phyloP scores from a whole-genome alignment of 2,329 filamentous ascomycete genomes.

The Metarhizium album region DNA sequence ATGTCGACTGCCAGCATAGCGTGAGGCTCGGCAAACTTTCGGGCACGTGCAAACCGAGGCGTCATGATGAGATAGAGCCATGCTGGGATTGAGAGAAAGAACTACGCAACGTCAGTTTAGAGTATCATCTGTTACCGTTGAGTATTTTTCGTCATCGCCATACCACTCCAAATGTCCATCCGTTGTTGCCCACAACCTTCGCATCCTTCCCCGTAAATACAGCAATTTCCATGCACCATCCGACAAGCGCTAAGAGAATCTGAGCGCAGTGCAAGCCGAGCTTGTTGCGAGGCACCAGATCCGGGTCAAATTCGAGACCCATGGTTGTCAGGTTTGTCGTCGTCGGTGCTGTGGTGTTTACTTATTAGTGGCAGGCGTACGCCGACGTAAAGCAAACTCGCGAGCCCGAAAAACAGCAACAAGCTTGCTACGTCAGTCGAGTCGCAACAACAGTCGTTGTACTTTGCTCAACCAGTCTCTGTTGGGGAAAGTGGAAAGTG shows the following conservation, averaged over 20 bases:
- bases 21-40: constrained; percentile 50
- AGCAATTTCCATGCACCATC: constrained; percentile 49
- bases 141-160: constrained; percentile 14
- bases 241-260: constrained; percentile 41
- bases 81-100: constrained; percentile 52
- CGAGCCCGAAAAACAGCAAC: neutral
- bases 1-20: constrained; percentile 49
- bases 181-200: constrained; percentile 44
- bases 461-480: neutral
- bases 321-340: constrained; percentile 23
- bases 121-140: neutral
- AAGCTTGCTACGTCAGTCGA: neutral
- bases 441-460: neutral
- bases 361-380: neutral
- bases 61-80: constrained; percentile 57
- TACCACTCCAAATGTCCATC: constrained; percentile 56
- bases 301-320: constrained; percentile 41
- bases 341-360: neutral
- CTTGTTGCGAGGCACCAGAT: constrained; percentile 45
- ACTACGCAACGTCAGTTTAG: constrained; percentile 28
- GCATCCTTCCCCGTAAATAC: constrained; percentile 41
- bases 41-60: constrained; percentile 51
- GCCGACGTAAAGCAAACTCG: neutral
- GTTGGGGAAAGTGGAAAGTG: neutral
- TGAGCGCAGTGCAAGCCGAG: constrained; percentile 46